Base-by-base conservation (phyloP, 1,284 basidiomycete genomes). In the Fomitopsis betulina region DNA sequence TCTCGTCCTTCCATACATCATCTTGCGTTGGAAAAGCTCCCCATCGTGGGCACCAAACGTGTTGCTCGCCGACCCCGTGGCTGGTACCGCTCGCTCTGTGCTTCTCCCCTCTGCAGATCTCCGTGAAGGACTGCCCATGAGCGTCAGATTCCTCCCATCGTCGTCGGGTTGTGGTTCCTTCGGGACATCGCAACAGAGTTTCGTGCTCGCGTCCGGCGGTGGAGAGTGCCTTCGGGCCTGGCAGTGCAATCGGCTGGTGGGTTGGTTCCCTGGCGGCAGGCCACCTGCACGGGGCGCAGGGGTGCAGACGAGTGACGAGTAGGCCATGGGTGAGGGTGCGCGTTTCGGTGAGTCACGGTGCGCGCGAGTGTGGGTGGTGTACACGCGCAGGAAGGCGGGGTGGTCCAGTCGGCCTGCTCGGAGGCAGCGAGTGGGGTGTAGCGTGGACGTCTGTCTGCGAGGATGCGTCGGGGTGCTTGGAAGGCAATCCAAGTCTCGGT, bases 121-220 rank as follows among this genome's bases (percentile, higher is more conserved):
- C 53, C 47, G 59, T 55, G 40, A 50, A 59, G 57, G 59, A 56
- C 65, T 51, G 42, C 57, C 55, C 52, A 40, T 27, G 32, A 53
- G 56, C 49, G 37, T 49, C 57, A 55, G 67, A 65, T 65, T 66
- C 69, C 62, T 63, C 63, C 64, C 60, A 56, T 59, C 51, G 53
- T 45, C 43, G 53, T 59, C 60, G 62, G 63, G 60, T 69, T 69
- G 65, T 56, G 65, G 60, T 43, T 63, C 68, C 66, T 53, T 19
- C 63, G 68, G 68, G 67, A 66, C 40, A 61, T 54, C 50, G 39
- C 59, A 64, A 67, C 59, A 68, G 67, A 68, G 67, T 62, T 62
- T 66, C 53, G 67, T 63, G 62, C 67, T 68, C 67, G 66, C 50
- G 61, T 60, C 57, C 59, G 59, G 53, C 43, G 59, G 47, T 33